Conservation (phyloP, 768 basidiomycete genomes). For the Mycena vulgaris region DNA sequence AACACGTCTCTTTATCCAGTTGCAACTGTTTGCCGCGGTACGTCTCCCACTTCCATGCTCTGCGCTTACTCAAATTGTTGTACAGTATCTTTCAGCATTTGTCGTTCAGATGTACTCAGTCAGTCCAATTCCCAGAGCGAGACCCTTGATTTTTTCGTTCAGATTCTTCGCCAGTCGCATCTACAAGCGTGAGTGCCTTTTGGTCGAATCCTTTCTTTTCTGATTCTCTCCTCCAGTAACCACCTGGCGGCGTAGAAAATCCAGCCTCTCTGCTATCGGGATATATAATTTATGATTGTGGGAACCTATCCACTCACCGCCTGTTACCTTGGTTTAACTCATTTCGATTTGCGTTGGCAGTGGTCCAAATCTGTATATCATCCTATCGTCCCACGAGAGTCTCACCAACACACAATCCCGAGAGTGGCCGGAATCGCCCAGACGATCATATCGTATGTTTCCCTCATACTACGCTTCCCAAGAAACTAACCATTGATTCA, state of each 20-base stretch:
- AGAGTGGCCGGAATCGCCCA: too few species aligned
- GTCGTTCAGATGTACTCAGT: neutral
- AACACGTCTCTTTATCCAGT: neutral
- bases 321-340: neutral
- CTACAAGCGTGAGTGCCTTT: neutral
- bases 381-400: neutral
- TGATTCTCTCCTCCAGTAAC: neutral
- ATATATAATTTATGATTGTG: neutral
- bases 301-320: neutral
- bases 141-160: neutral
- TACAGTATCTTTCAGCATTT: constrained; percentile 10
- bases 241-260: neutral
- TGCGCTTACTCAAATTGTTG: too few species aligned
- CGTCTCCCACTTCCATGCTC: neutral
- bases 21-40: too few species aligned
- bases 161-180: neutral
- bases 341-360: neutral
- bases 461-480: too few species aligned
- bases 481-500: too few species aligned
- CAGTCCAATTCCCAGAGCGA: neutral
- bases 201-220: neutral
- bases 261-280: neutral
- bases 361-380: neutral
- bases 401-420: neutral
- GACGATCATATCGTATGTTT: too few species aligned